Evolutionary conservation across 805 yeast species (phyloP).

Genomic region (Spathaspora girioi): DNA sequence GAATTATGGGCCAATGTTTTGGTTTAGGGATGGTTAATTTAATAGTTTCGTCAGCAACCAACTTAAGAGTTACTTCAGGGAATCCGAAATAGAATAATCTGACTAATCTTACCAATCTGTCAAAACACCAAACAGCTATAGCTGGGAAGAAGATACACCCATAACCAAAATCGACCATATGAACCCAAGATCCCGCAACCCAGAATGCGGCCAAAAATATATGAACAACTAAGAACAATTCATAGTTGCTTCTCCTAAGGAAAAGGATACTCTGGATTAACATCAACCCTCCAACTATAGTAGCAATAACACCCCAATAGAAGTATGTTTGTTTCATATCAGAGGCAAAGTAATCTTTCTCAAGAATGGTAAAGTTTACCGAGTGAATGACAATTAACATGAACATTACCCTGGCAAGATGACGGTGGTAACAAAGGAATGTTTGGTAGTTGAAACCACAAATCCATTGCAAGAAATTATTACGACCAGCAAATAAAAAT

Average conservation of each 20-base stretch:
- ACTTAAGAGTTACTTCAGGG: conserved; percentile 26
- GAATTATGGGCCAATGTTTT: conserved; percentile 30
- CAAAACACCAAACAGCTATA: conserved; percentile 35
- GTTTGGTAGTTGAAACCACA: conserved; percentile 53
- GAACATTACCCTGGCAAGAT: conserved; percentile 36
- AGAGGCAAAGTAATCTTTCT: conserved; percentile 8
- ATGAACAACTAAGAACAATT: conserved; percentile 31
- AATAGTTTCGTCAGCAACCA: conserved; percentile 35
- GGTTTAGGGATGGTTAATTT: conserved; percentile 35
- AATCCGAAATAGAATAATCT: conserved; percentile 31
- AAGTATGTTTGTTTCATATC: conserved; percentile 18
- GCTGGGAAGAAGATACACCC: conserved; percentile 26
- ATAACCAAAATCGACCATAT: conserved; percentile 33
- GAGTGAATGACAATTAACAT: conserved; percentile 29
- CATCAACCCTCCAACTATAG: conserved; percentile 29
- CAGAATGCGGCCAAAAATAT: conserved; percentile 33
- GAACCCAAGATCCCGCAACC: conserved; percentile 46
- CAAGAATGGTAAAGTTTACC: conserved; percentile 20
- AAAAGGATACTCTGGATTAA: conserved; percentile 28
- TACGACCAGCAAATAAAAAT: conserved; percentile 57
- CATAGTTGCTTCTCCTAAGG: conserved; percentile 35
- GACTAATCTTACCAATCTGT: conserved; percentile 25
- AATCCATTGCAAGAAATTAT: conserved; percentile 57
- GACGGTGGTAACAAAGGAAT: conserved; percentile 43
- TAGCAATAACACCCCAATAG: conserved; percentile 35